Evolutionary conservation across 345 rosid genomes (phyloP), one percentile per base, ranked within the genome.

Genomic region (Populus ilicifolia): DNA sequence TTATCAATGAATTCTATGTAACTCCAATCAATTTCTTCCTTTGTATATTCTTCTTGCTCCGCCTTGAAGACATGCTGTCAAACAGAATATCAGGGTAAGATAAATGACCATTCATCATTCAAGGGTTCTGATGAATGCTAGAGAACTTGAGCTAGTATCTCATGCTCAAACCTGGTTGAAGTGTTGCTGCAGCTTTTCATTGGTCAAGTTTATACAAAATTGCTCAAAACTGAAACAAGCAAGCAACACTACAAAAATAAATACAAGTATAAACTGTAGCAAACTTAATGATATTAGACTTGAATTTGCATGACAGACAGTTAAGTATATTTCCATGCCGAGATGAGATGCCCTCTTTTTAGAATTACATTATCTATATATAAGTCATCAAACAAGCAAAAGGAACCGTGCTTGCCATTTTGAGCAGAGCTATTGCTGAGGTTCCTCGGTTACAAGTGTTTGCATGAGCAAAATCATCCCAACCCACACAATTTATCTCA

Each of bases 141-240:
- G 5, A 52, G 46, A 27, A 70, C 5, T 30, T 8, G n/a, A 63
- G 65, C 20, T 63, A 13, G 10, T 17, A 27, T 33, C 16, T 61
- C 18, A 38, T 52, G 25, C 21, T 71, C 30, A 56, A 30, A 96
- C 99, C 99, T 96, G 98, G 86, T 96, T 96, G 84, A 96, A 96
- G 84, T 96, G 99, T 80, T 96, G 98, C 88, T 96, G 99, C 83
- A 96, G 96, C 82, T 96, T 96, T 87, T 96, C 99, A 85, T 96
- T 96, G n/a, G 98, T 93, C 91, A 96, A 89, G 83, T 93, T 93
- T 86, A 96, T 96, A 83, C 99, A 96, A 78, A 96, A 96, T 80
- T 96, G 99, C 90, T 96, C 99, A 84, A 96, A 96, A 84, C 99
- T 95, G 91, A 83, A 88, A 82, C 39, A 23, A 80, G 44, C 39